Conservation (phyloP, 805 yeast genomes). For the Ogataea degrootiae region DNA sequence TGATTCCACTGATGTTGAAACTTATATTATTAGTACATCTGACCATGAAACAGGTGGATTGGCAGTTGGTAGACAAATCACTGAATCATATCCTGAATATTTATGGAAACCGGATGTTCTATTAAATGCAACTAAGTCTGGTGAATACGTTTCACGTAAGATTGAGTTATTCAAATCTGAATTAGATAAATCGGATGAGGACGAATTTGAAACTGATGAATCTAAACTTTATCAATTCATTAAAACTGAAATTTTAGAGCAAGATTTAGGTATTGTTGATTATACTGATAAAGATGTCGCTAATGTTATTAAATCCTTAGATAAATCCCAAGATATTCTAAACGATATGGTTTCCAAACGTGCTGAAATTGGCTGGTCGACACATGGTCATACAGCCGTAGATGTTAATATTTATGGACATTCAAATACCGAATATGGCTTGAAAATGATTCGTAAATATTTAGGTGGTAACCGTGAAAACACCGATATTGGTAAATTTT, state of each 20-base stretch:
- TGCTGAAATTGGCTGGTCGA: constrained; percentile 93
- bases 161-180: constrained; percentile 27
- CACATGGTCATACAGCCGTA: constrained; percentile 94
- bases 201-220: constrained; percentile 2
- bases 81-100: constrained; percentile 72
- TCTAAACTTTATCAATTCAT: constrained; percentile 42
- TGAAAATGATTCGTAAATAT: constrained; percentile 35
- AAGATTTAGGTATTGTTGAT: constrained; percentile 64
- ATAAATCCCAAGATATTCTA: constrained; percentile 40
- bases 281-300: constrained; percentile 51
- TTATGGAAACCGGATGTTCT: constrained; percentile 82
- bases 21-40: constrained; percentile 74
- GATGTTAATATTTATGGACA: constrained; percentile 90
- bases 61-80: constrained; percentile 76
- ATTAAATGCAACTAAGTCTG: constrained; percentile 65
- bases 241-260: constrained; percentile 46
- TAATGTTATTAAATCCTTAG: constrained; percentile 32
- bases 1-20: constrained; percentile 64
- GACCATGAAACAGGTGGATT: constrained; percentile 98
- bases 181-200: not conserved
- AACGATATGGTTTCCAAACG: constrained; percentile 73
- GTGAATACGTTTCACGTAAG: constrained; percentile 58
- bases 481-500: constrained; percentile 73
- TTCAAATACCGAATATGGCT: constrained; percentile 50
- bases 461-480: constrained; percentile 83